Conservation (phyloP, 305 asterid genomes). For the Fraxinus latifolia region DNA sequence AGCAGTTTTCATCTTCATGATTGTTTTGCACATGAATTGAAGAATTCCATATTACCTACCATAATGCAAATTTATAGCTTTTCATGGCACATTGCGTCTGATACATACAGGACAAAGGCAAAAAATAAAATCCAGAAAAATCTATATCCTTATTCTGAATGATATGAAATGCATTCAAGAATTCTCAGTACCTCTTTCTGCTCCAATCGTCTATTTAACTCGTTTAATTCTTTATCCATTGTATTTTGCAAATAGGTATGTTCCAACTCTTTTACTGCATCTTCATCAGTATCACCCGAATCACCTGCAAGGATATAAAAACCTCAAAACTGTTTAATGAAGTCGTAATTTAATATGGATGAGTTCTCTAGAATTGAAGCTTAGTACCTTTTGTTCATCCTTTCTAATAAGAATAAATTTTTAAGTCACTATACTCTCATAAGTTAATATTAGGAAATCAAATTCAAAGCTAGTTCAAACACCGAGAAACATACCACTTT, state of each 20-base stretch:
- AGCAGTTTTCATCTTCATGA: background rate
- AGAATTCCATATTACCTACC: background rate
- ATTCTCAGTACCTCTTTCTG: slow-evolving; percentile 73
- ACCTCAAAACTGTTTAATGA: slow-evolving; percentile 13
- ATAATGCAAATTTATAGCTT: background rate
- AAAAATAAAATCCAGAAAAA: background rate
- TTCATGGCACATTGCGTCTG: background rate
- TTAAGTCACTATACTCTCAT: background rate
- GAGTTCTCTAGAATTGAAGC: background rate
- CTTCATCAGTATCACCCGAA: slow-evolving; percentile 81
- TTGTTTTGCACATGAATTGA: background rate
- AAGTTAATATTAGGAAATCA: slow-evolving; percentile 9
- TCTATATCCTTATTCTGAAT: slow-evolving; percentile 1
- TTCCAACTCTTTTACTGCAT: slow-evolving; percentile 87
- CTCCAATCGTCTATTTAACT: slow-evolving; percentile 81
- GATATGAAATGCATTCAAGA: slow-evolving; percentile 16
- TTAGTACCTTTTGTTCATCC: background rate
- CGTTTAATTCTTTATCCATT: slow-evolving; percentile 87
- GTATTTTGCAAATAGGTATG: slow-evolving; percentile 88
- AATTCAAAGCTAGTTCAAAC: background rate
- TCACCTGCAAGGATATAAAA: slow-evolving; percentile 55
- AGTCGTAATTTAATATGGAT: background rate
- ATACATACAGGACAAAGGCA: background rate
- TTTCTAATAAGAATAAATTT: background rate
- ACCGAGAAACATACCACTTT: slow-evolving; percentile 55